Base-by-base conservation (phyloP, 805 yeast genomes). In the Grigorovia yakushimaensis region DNA sequence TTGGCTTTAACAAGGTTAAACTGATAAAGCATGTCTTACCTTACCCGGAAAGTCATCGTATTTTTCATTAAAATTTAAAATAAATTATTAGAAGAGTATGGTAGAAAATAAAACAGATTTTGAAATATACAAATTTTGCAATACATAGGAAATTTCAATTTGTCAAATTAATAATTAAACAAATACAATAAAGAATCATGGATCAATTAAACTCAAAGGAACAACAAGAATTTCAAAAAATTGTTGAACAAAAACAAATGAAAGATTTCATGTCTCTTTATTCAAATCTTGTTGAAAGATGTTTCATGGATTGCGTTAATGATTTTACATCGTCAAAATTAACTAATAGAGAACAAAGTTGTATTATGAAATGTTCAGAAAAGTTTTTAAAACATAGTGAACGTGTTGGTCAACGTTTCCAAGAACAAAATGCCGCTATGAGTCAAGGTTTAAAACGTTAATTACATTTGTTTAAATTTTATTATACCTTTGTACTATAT, bases 331-430 rank as follows among this genome's bases (percentile, higher is more conserved):
- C 98, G 40, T 81, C 83, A 65, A 79, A 81, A 63, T 77, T 93
- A 65, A 82, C 95, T 52, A 68, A 80, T 61, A 87, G 84, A 73
- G 99, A 93, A 70, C 81, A 80, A 55, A 61, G 80, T 22, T 93
- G 99, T 72, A 78, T 93, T 52, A 73, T 79, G 74, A 85, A 84
- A 69, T 93, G 99, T 69, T 84, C 96, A 44, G 98, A 91, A 70
- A 93, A 93, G 76, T 93, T 93, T 79, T 78, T 93, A 73, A 93
- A 93, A 68, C 98, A 91, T 75, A 81, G 91, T 69, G 98, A 93
- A 73, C 83, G 99, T 68, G 96, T 93, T 49, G 99, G 98, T 41
- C 91, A 85, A 71, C 82, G 98, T 72, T 93, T 93, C 91, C 98
- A 91, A 72, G 98, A 91, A 66, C 97, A 91, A 71, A 93, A 93